These are phyloP conservation scores for Chrysanthemum makinoi DNA, from an alignment of 129 eudicot genomes.

Conservation along the genomic window DNA sequence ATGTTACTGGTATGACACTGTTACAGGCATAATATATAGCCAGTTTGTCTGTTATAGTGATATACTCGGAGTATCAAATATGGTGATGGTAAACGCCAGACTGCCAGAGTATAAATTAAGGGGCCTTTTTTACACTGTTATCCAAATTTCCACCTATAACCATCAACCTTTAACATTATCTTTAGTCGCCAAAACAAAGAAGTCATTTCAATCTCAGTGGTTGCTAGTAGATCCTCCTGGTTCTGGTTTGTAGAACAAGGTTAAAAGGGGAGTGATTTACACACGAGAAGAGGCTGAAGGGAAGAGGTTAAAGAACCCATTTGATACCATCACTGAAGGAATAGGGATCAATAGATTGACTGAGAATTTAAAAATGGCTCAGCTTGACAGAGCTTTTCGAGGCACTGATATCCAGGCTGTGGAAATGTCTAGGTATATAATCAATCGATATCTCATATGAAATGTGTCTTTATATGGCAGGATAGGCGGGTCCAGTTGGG, in stretches of 20 bases:
- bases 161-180: no score
- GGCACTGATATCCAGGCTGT: slow-evolving; percentile 96
- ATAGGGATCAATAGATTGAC: slow-evolving; percentile 93
- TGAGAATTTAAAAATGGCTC: slow-evolving; percentile 76
- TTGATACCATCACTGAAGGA: slow-evolving; percentile 96
- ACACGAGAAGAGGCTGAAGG: slow-evolving; percentile 99
- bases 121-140: no score
- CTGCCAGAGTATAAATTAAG: no score
- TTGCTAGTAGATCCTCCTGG: slow-evolving; percentile 96
- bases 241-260: slow-evolving; percentile 92
- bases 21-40: no score
- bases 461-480: background rate
- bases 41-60: no score
- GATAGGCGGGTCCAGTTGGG: no score
- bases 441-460: slow-evolving; percentile 13
- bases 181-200: no score
- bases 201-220: no score
- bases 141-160: no score
- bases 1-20: no score
- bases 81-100: no score
- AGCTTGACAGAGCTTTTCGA: slow-evolving; percentile 86
- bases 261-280: slow-evolving; percentile 98
- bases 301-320: slow-evolving; percentile 84
- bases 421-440: slow-evolving; percentile 88
- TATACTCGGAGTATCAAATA: no score